Conservation (phyloP, 352 stramenopile species). For the Globisporangium emineosum region DNA sequence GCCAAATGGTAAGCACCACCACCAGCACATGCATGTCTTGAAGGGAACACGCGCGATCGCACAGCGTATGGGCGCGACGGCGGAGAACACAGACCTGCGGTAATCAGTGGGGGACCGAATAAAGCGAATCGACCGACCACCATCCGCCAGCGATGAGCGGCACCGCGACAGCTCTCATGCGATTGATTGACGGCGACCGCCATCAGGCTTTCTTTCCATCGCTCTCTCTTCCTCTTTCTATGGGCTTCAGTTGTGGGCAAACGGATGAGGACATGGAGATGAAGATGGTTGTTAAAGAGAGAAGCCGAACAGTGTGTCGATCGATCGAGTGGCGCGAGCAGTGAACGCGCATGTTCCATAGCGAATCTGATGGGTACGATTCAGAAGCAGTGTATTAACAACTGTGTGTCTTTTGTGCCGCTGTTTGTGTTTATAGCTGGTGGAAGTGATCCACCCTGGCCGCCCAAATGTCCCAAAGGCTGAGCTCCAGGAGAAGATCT, state of each 20-base stretch:
- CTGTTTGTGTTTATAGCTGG: conserved; percentile 59
- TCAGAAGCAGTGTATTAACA: conserved; percentile 1
- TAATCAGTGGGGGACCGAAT: not conserved
- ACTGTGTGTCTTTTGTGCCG: conserved; percentile 1
- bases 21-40: not conserved
- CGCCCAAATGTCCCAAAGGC: conserved; percentile 96
- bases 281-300: not conserved
- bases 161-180: not conserved
- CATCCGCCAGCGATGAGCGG: too few species aligned
- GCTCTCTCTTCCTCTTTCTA: not conserved
- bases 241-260: not conserved
- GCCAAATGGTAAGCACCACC: conserved; percentile 92
- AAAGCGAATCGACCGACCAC: not conserved
- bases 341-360: not conserved
- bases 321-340: not conserved
- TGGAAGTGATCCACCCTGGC: conserved; percentile 98
- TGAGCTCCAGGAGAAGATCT: conserved; percentile 97
- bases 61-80: not conserved
- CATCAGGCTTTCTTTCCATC: not conserved
- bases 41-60: not conserved
- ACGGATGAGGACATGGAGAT: not conserved
- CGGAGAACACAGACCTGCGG: not conserved
- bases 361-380: not conserved
- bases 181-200: not conserved
- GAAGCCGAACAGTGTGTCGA: not conserved